A percentile compares a stretch with the other conserved stretches of the same genome.
phyloP scores from a whole-genome alignment of 352 stramenopile species.

The Phytopythium sindhum region DNA sequence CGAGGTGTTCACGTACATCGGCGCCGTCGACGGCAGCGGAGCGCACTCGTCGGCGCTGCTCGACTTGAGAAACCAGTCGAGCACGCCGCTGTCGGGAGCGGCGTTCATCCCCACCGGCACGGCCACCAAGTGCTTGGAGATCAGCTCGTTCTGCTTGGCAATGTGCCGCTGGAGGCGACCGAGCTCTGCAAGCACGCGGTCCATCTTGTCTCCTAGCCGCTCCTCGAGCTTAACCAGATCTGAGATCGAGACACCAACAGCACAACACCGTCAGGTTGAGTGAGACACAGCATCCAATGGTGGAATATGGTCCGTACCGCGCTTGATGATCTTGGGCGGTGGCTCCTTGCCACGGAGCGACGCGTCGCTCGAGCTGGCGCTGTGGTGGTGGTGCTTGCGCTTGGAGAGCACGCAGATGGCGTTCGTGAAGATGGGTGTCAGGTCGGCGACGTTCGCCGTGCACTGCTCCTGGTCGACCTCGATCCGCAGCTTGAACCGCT shows the following conservation, averaged over 20 bases:
- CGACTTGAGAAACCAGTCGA: conserved; percentile 65
- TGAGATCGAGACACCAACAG: conserved; percentile 8
- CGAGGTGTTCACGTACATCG: conserved; percentile 17
- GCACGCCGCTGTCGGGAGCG: conserved; percentile 30
- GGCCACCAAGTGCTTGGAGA: conserved; percentile 38
- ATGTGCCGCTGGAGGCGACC: conserved; percentile 52
- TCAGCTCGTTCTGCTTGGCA: conserved; percentile 63
- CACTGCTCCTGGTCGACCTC: conserved; percentile 84
- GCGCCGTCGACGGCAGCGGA: conserved; percentile 13
- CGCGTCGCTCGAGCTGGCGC: conserved; percentile 35
- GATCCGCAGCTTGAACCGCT: conserved; percentile 83
- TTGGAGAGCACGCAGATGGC: conserved; percentile 86
- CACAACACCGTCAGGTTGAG: not conserved
- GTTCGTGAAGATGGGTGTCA: conserved; percentile 82
- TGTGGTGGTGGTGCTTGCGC: conserved; percentile 60
- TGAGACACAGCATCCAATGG: not conserved
- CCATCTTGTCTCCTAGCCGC: conserved; percentile 49
- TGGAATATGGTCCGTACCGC: conserved; percentile 25
- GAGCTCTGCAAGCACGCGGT: conserved; percentile 49
- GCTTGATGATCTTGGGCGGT: conserved; percentile 56
- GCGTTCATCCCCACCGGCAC: conserved; percentile 14
- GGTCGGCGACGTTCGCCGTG: conserved; percentile 71
- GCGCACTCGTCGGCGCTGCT: conserved; percentile 41
- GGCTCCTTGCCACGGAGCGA: conserved; percentile 44
- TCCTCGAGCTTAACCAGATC: conserved; percentile 63